Conservation (phyloP, 371 early-diverging fungal genomes). For the Dinochytrium kinnereticum region DNA sequence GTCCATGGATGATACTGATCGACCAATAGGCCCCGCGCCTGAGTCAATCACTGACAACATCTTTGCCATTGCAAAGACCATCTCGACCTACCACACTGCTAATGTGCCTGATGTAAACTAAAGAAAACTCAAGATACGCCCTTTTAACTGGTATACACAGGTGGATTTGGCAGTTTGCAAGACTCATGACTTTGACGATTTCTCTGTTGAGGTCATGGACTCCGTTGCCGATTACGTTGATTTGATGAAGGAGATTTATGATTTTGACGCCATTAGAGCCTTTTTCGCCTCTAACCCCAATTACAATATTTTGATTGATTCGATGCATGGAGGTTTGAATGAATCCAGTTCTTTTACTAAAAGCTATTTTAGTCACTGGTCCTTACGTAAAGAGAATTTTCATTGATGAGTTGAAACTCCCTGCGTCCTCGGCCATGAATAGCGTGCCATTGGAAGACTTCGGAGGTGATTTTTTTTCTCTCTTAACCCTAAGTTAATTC, state of each 20-base stretch:
- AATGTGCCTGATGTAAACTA: conserved; percentile 69
- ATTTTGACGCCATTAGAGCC: conserved; percentile 71
- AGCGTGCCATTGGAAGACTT: conserved; percentile 85
- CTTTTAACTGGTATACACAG: conserved; percentile 31
- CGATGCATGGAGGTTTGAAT: conserved; percentile 83
- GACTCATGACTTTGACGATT: conserved; percentile 44
- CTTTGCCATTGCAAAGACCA: conserved; percentile 74
- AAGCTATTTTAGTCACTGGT: conserved; percentile 76
- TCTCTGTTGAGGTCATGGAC: conserved; percentile 84
- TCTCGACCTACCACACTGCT: conserved; percentile 70
- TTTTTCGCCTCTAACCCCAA: conserved; percentile 64
- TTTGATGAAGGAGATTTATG: conserved; percentile 89
- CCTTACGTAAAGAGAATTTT: conserved; percentile 89
- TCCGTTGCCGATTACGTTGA: conserved; percentile 86
- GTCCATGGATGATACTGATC: background rate
- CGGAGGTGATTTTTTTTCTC: conserved; percentile 61
- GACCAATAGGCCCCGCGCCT: conserved; percentile 80
- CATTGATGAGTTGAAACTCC: conserved; percentile 87
- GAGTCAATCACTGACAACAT: conserved; percentile 92
- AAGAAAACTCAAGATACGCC: background rate
- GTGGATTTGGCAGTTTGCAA: conserved; percentile 81
- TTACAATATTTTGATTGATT: conserved; percentile 92
- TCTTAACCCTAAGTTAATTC: conserved; percentile 2
- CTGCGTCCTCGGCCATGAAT: conserved; percentile 82
- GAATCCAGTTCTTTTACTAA: background rate